Base-by-base conservation (phyloP, 352 stramenopile species). In the Globisporangium uncinulatum region DNA sequence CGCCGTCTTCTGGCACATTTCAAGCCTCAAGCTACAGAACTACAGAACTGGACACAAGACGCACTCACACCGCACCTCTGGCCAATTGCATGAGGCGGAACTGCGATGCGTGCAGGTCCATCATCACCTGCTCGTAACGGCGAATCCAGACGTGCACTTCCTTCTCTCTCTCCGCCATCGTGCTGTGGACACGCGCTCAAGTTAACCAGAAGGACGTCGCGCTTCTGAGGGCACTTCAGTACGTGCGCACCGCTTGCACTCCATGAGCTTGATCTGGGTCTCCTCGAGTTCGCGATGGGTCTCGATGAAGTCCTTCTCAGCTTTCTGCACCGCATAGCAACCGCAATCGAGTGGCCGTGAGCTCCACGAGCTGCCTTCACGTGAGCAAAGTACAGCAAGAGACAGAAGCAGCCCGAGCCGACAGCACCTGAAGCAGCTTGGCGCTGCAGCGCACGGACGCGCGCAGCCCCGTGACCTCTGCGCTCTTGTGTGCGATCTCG, bases 91-190 rank as follows among this genome's bases (percentile, higher is more conserved):
- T 79, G 21, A 91, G 68, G 1, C 74, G 76, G 52, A 87, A 83
- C 61, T 93, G 83, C 6, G 83, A 74, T 8, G 73, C 80, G 50
- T 93, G 83, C 9, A 93, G 66, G 54, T 93, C 83, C 62, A 93
- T 72, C 80, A 91, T 93, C 21, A 89, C 83, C 56, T 93, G 83
- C 36, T 93, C 82, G 47, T 93, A 93, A 48, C 80, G 70, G 50
- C 89, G 70, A 31, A 90, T 88, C 83, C 83, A 93, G 3, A 87
- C 51, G 7, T 69, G 68, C 7, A 87, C 74, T 59, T 91, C 79
- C 1, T 66, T 60, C 17, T 86, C 73, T 32, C 83, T 83, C 17
- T 73, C 67, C 3, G 57, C 67, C 9, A 84, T 39, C 56, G 71
- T 79, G 9, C 78, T 87, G 49, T 4, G 17, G 5, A 10, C 1